Conservation (phyloP, 306 rosid genomes). For the Malus sieversii region DNA sequence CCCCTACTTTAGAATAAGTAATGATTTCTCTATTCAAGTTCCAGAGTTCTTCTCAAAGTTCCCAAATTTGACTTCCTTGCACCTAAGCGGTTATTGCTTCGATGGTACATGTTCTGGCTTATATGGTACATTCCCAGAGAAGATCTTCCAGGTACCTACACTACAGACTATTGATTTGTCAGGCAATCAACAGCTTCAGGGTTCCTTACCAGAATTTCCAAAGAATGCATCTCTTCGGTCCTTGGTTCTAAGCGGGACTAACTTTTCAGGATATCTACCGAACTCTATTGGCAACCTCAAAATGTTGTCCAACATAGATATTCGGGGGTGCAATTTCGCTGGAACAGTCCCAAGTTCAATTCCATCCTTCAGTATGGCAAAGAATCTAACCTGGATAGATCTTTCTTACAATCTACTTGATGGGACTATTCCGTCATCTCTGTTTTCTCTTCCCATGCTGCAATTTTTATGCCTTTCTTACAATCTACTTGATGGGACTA, state of each 20-base stretch:
- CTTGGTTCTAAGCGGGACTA: neutral
- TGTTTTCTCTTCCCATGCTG: conserved; percentile 15
- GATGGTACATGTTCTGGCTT: neutral
- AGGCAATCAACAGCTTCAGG: neutral
- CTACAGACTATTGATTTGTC: conserved; percentile 4
- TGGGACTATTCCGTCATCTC: conserved; percentile 17
- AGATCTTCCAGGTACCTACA: conserved; percentile 21
- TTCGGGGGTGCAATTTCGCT: conserved; percentile 4
- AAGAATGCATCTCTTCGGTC: neutral
- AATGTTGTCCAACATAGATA: conserved; percentile 9
- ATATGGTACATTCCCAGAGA: conserved; percentile 17
- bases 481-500: conserved; percentile 16
- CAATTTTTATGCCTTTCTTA: neutral
- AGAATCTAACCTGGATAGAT: conserved; percentile 3
- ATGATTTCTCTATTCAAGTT: too few relatives aligned
- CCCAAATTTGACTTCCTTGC: neutral
- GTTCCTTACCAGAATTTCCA: conserved; percentile 21
- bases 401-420: conserved; percentile 19
- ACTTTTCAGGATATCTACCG: conserved; percentile 16
- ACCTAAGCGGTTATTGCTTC: neutral
- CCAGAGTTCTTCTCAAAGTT: too few relatives aligned
- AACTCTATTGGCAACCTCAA: conserved; percentile 17
- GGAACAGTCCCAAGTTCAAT: conserved; percentile 23
- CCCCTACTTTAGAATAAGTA: too few relatives aligned
- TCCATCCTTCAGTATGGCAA: conserved; percentile 15